Base-by-base conservation (phyloP, 1,139 yeast species). In the Hansenula lynferdii region DNA sequence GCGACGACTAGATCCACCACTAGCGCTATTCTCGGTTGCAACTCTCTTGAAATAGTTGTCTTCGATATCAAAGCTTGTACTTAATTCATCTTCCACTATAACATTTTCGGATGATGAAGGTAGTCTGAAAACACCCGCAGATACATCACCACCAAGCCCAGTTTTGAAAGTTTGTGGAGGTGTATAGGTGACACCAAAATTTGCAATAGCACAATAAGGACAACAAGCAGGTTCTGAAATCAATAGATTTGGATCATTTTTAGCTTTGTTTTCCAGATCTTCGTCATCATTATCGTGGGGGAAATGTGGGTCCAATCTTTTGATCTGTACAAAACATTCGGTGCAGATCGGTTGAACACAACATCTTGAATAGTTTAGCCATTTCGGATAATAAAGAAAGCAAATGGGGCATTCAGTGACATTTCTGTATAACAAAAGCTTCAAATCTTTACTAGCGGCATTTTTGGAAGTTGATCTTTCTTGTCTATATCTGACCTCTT, bases 301-400 rank as follows among this genome's bases (percentile, higher is more conserved):
- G 26, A 90, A 86, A 61, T 90, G 97, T 0, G 98, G 97, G n/a
- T 87, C 95, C 21, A 84, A 69, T 42, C 98, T 72, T 60, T 85
- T 89, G 57, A 92, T 89, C 60, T 90, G 97, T 8, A 90, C 97
- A 72, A 92, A 92, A 60, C 98, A 92, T 62, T 92, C 98, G 1
- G 96, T 76, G 62, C 98, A 92, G 18, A 92, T 89, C 3, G 95
- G 92, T 59, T 92, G 97, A 36, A 77, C 74, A 58, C 98, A 92
- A 60, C 98, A 92, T 35, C 95, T 70, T n/a, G 96, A 83, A 37
- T 74, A 61, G 63, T 92, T 92, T 49, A 90, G 64, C 53, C 80
- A 77, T 34, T 73, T 70, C 1, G 98, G 98, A 57, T 83, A 86
- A 56, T 74, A 86, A 18, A 92, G 70, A 59, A 92, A 92, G 57